Conservation (phyloP, 2,329 filamentous ascomycete genomes). For the Conoideocrella luteorostrata region DNA sequence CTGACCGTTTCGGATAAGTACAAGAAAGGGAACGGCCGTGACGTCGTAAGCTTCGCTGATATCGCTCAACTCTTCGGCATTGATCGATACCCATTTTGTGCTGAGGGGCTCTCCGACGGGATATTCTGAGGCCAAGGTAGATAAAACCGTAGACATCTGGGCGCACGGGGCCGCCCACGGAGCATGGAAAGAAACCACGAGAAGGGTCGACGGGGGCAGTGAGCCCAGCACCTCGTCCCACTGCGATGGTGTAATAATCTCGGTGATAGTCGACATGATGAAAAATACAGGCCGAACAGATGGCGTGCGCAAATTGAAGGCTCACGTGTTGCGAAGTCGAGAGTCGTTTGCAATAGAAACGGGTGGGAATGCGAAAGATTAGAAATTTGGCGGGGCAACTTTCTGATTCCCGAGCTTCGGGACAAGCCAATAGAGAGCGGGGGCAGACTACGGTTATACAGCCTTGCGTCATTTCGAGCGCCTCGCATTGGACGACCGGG, state of each 20-base stretch:
- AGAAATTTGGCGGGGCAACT: conserved; percentile 12
- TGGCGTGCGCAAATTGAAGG: not conserved
- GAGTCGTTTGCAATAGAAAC: conserved; percentile 3
- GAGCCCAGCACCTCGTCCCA: conserved; percentile 65
- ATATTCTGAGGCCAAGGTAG: conserved; percentile 81
- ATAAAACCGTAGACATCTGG: conserved; percentile 84
- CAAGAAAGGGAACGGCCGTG: conserved; percentile 86
- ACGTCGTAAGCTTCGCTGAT: conserved; percentile 91
- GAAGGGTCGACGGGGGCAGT: conserved; percentile 62
- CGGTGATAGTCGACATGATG: conserved; percentile 68
- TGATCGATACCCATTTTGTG: conserved; percentile 81
- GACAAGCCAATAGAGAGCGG: not conserved
- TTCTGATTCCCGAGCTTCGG: conserved; percentile 11
- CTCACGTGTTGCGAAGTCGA: not conserved
- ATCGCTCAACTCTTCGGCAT: conserved; percentile 90
- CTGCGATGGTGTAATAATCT: conserved; percentile 66
- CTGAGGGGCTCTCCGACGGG: conserved; percentile 57
- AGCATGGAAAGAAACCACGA: conserved; percentile 90
- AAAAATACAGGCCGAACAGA: not conserved
- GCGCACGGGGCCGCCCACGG: conserved; percentile 95
- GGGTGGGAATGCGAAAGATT: conserved; percentile 6
- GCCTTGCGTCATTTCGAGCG: conserved; percentile 19
- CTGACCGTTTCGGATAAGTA: conserved; percentile 68
- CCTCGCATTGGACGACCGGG: conserved; percentile 1
- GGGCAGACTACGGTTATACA: conserved; percentile 7